Evolutionary conservation across 257 asterid species (phyloP).

Genomic region (Prunella vulgaris): DNA sequence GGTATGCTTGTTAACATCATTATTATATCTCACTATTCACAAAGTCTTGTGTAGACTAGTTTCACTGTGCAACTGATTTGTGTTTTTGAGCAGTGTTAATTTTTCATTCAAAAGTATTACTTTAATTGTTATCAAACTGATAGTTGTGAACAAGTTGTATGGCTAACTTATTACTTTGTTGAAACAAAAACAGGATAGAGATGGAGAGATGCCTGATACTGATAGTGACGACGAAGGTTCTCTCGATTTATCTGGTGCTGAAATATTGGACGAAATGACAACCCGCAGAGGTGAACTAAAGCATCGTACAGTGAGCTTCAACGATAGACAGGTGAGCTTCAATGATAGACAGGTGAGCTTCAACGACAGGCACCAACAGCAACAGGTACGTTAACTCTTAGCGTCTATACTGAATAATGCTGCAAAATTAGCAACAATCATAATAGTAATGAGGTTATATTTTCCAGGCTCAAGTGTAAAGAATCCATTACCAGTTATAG

Average conservation of each 20-base stretch:
- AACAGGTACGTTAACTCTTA: neutral
- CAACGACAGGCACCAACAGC: slow-evolving; percentile 33
- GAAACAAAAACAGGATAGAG: slow-evolving; percentile 43
- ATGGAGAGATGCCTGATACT: slow-evolving; percentile 7
- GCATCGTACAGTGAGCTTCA: slow-evolving; percentile 68
- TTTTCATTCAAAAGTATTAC: neutral
- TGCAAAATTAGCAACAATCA: neutral
- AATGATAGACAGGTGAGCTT: slow-evolving; percentile 40
- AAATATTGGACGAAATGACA: slow-evolving; percentile 74
- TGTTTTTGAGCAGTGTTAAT: no score
- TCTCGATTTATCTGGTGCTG: slow-evolving; percentile 52
- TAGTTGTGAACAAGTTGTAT: neutral
- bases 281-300: slow-evolving; percentile 83
- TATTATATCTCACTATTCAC: no score
- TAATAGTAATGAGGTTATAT: neutral
- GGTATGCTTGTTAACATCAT: slow-evolving; percentile 27
- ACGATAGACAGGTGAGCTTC: slow-evolving; percentile 44
- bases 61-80: no score
- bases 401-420: neutral
- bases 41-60: no score
- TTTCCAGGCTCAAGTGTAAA: slow-evolving; percentile 11
- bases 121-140: neutral
- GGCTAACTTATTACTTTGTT: neutral
- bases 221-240: slow-evolving; percentile 21
- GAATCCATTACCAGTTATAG: neutral